Base-by-base conservation (phyloP, 2,329 filamentous ascomycete species). In the Dactylonectria macrodidyma region DNA sequence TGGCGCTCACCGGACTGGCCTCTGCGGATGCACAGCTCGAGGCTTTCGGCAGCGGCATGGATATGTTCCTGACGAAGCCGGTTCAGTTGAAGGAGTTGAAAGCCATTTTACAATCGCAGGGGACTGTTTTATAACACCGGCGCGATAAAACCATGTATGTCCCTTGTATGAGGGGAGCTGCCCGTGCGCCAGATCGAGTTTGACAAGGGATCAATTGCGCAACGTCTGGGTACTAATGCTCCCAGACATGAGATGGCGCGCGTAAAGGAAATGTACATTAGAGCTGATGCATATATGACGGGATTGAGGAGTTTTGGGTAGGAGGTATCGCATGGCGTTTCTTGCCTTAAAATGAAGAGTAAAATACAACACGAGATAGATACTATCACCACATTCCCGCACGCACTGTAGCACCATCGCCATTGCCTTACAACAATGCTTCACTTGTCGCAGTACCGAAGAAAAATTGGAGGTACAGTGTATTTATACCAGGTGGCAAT, bases 11-110 rank as follows among this genome's bases (percentile, higher is more conserved):
- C 0, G 87, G 87, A 0, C 77, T 88, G 6, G 86, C 85, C 0
- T 86, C 85, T 14, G 78, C 80, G 1, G 81, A 81, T 41, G 84
- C 84, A 0, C 84, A 88, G 63, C 81, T 86, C 61, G 87, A 89
- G 63, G 87, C 87, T 0, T 84, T 86, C 57, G 84, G 82, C 1
- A 84, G 82, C 50, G 87, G 87, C 1, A 82, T 89, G 24, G 86
- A 89, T 70, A 67, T 88, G 9, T 88, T 88, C 67, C 69, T 89
- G 41, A 87, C 86, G 50, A 88, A 88, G 67, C 87, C 87, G 0
- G 84, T 88, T 3, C 78, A 81, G 16, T 71, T 86, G 10, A 83
- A 81, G 24, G 80, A 84, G 58, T 69, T 86, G 3, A 73, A 71
- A 14, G 65, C 56, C 12, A 73, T 71, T 51, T 14, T 73, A 9